Percentiles rank a stretch among this genome's conserved stretches.
These are phyloP conservation scores for Lepidopterella palustris DNA, from an alignment of 495 filamentous ascomycete species.

Conservation along the genomic window DNA sequence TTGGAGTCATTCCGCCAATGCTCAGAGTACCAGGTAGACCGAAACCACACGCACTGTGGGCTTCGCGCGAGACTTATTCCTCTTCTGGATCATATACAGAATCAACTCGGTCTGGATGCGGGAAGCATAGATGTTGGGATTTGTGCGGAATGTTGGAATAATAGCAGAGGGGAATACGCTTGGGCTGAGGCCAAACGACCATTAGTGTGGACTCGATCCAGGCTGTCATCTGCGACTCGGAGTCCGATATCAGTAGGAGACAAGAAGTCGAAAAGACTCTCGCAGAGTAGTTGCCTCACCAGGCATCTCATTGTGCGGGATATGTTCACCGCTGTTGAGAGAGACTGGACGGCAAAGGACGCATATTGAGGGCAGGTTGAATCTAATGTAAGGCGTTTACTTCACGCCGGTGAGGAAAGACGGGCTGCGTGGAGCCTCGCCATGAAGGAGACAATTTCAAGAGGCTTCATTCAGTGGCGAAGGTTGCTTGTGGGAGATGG, in stretches of 20 bases:
- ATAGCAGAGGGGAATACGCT: constrained; percentile 24
- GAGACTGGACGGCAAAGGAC: constrained; percentile 48
- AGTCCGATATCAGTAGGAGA: background rate
- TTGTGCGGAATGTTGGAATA: constrained; percentile 42
- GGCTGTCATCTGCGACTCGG: background rate
- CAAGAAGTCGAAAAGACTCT: constrained; percentile 1
- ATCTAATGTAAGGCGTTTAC: background rate
- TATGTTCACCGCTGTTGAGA: constrained; percentile 52
- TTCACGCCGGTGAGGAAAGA: background rate
- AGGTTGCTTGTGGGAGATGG: too few relatives aligned
- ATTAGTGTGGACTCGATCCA: constrained; percentile 30
- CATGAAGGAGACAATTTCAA: too few relatives aligned
- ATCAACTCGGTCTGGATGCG: constrained; percentile 21
- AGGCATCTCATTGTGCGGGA: constrained; percentile 35
- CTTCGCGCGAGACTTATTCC: constrained; percentile 60
- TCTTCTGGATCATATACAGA: constrained; percentile 58
- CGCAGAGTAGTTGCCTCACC: constrained; percentile 16
- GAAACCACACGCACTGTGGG: constrained; percentile 71
- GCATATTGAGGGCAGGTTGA: background rate
- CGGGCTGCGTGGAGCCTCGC: too few relatives aligned
- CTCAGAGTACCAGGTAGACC: constrained; percentile 74
- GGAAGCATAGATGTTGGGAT: constrained; percentile 41
- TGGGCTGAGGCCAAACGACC: constrained; percentile 36
- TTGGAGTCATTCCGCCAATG: constrained; percentile 53
- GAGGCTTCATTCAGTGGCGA: too few relatives aligned